Evolutionary conservation across 805 yeast genomes (phyloP), one percentile per base, ranked within the genome.

Genomic region (Blastobotrys peoriensis): DNA sequence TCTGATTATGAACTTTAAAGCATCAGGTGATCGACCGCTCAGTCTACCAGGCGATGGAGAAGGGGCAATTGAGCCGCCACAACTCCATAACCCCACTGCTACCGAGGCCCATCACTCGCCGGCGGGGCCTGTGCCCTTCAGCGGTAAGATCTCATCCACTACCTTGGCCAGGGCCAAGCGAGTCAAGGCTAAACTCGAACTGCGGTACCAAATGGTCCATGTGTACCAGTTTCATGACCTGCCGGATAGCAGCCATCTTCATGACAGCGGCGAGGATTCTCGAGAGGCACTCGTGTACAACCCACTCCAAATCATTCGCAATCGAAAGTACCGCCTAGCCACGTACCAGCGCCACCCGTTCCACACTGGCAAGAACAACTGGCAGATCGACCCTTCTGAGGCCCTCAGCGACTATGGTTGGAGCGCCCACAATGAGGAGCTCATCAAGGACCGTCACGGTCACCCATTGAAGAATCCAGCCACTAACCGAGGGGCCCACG

Each of bases 271-370:
- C 13, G 30, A 25, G 30, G 13, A 25, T 25, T 8, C 30, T 13
- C 8, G 30, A 25, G 13, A 25, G 8, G 8, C 30, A 13, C 30
- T 25, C 10, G 73, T 76, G 2, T 87, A 81, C 66, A 87, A 87
- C 58, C 96, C 96, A 3, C 65, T 87, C 36, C 95, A 86, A 62
- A 73, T 81, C n/a, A 77, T 87, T 21, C 66, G 96, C 45, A 83
- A 86, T 62, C 70, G 95, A 46, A 70, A 70, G 52, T 27, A 38
- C 41, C 37, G 44, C 40, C 45, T 41, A 35, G 41, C 5, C 18
- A 25, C 16, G 33, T 22, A 15, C 4, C 28, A 20, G 17, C 20
- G 20, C 18, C 33, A 13, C 22, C 33, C 9, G n/a, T 23, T 3
- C 10, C 21, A 4, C 13, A 10, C 22, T 13, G n/a, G 10, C 13